Evolutionary conservation across 2,329 filamentous ascomycete genomes (phyloP).

Genomic region (Penicillium sp.): DNA sequence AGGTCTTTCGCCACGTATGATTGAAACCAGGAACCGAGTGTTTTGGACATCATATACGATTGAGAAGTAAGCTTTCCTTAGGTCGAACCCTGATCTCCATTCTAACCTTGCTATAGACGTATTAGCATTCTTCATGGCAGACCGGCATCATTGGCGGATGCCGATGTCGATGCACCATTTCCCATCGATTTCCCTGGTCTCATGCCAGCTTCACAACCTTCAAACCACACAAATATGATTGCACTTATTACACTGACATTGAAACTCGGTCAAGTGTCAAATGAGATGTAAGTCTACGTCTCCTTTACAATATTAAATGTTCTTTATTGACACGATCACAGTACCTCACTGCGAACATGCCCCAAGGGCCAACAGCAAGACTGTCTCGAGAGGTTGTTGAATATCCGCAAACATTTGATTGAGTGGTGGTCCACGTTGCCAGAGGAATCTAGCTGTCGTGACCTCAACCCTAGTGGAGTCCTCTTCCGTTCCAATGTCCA

Average conservation of each 20-base stretch:
- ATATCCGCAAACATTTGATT: conserved; percentile 43
- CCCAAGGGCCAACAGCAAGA: conserved; percentile 45
- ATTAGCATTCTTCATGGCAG: conserved; percentile 62
- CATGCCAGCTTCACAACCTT: conserved; percentile 45
- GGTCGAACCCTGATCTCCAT: not conserved
- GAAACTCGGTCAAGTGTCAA: conserved; percentile 44
- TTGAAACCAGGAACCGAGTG: conserved; percentile 59
- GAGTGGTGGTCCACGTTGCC: conserved; percentile 49
- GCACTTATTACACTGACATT: conserved; percentile 51
- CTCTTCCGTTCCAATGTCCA: conserved; percentile 56
- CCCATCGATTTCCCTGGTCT: conserved; percentile 54
- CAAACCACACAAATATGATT: conserved; percentile 54
- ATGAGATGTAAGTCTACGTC: conserved; percentile 37
- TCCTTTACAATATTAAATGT: conserved; percentile 17
- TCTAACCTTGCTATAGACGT: conserved; percentile 43
- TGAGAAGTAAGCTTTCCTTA: conserved; percentile 51
- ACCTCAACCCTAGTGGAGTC: conserved; percentile 46
- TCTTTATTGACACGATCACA: conserved; percentile 32
- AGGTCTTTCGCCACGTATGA: conserved; percentile 52
- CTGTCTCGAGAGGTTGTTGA: conserved; percentile 45
- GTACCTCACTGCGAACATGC: conserved; percentile 44
- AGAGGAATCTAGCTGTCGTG: conserved; percentile 43
- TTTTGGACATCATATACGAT: conserved; percentile 64
- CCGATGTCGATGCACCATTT: conserved; percentile 59
- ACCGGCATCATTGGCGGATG: conserved; percentile 57